These are phyloP conservation scores for Corinectria fuckeliana DNA, from an alignment of 2,329 filamentous ascomycete species.

Conservation along the genomic window DNA sequence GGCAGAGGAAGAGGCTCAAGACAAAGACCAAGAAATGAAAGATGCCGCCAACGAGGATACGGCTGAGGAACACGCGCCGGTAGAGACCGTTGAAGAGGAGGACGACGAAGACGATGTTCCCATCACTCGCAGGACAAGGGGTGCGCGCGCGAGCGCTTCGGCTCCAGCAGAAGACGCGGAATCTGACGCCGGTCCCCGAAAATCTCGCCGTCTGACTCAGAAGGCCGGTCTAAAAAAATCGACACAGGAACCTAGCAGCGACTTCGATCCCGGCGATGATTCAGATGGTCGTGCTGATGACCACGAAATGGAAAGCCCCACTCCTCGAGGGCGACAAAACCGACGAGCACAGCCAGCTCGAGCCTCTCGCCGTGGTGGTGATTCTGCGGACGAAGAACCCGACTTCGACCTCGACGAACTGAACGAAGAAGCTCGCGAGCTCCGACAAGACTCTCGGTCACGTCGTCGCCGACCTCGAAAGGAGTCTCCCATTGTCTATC, in stretches of 20 bases:
- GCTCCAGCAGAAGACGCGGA: slow-evolving; percentile 41
- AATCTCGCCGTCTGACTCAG: slow-evolving; percentile 55
- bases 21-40: slow-evolving; percentile 28
- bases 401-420: slow-evolving; percentile 69
- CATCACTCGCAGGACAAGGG: slow-evolving; percentile 54
- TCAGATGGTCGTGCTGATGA: slow-evolving; percentile 56
- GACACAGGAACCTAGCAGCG: slow-evolving; percentile 62
- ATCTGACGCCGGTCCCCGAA: slow-evolving; percentile 41
- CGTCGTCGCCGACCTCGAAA: slow-evolving; percentile 60
- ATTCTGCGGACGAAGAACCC: slow-evolving; percentile 63
- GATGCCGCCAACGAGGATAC: slow-evolving; percentile 36
- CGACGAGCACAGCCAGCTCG: slow-evolving; percentile 52
- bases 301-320: slow-evolving; percentile 56
- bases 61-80: slow-evolving; percentile 41
- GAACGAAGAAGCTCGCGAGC: slow-evolving; percentile 69
- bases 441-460: slow-evolving; percentile 60
- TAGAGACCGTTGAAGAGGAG: slow-evolving; percentile 42
- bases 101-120: slow-evolving; percentile 59
- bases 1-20: slow-evolving; percentile 38
- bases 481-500: slow-evolving; percentile 63
- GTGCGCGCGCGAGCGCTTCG: slow-evolving; percentile 41
- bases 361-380: slow-evolving; percentile 55
- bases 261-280: slow-evolving; percentile 67
- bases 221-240: slow-evolving; percentile 53
- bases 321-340: slow-evolving; percentile 55